phyloP scores from a whole-genome alignment of 768 basidiomycete species.

The Gymnopilus junonius region DNA sequence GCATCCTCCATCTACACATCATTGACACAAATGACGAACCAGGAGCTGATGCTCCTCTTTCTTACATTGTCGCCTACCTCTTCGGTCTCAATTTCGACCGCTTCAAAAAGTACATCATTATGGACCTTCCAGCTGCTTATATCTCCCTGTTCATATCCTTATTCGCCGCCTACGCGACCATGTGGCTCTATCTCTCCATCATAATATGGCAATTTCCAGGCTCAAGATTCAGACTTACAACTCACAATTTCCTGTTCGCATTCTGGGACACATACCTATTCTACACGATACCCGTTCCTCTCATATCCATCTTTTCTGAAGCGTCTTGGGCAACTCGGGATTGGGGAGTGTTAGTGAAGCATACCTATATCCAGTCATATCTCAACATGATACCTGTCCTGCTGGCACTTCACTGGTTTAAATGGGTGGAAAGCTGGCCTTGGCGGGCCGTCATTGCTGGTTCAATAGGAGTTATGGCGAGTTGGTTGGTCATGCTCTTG shows the following conservation, averaged over 20 bases:
- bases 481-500: slow-evolving; percentile 1
- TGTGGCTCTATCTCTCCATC: neutral
- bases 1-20: slow-evolving; percentile 8
- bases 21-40: slow-evolving; percentile 16
- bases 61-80: slow-evolving; percentile 22
- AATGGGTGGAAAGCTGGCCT: neutral
- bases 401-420: slow-evolving; percentile 1
- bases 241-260: slow-evolving; percentile 14
- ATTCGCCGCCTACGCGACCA: neutral
- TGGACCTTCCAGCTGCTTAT: neutral
- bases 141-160: neutral
- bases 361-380: slow-evolving; percentile 22
- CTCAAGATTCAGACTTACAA: neutral
- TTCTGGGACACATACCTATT: slow-evolving; percentile 23
- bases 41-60: slow-evolving; percentile 18
- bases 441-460: neutral
- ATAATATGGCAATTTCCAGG: neutral
- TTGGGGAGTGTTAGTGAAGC: slow-evolving; percentile 22
- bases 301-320: slow-evolving; percentile 19
- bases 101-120: slow-evolving; percentile 13
- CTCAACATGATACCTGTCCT: slow-evolving; percentile 26
- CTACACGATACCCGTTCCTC: slow-evolving; percentile 15
- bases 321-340: slow-evolving; percentile 13
- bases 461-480: neutral
- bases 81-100: slow-evolving; percentile 17